Evolutionary conservation across 1,284 basidiomycete genomes (phyloP).

Genomic region (Anthracocystis setariae): DNA sequence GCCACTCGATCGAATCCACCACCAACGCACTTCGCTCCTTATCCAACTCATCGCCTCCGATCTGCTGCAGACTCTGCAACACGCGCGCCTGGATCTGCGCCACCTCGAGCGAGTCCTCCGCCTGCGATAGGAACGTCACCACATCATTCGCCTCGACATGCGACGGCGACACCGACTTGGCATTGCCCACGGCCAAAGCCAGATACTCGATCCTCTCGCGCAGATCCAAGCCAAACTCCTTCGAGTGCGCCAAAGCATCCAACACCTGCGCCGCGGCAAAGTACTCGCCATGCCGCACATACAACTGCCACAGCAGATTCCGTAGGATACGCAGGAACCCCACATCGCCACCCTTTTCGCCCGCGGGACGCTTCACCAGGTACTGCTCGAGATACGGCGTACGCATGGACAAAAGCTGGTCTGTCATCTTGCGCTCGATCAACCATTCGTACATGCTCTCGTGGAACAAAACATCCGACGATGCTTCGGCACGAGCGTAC

Average conservation of each 20-base stretch:
- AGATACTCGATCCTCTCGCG: constrained; percentile 65
- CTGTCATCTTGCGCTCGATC: constrained; percentile 79
- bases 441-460: constrained; percentile 94
- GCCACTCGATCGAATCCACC: constrained; percentile 64
- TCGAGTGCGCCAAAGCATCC: constrained; percentile 84
- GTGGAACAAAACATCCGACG: constrained; percentile 92
- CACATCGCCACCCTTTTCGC: constrained; percentile 62
- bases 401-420: constrained; percentile 77
- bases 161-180: constrained; percentile 72
- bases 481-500: constrained; percentile 74
- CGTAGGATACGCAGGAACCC: constrained; percentile 70
- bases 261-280: constrained; percentile 90
- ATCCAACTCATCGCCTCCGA: constrained; percentile 53
- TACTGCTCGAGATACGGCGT: constrained; percentile 87
- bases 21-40: constrained; percentile 74
- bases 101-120: constrained; percentile 96
- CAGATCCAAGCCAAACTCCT: constrained; percentile 72
- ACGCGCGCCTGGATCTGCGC: constrained; percentile 92
- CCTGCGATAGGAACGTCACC: constrained; percentile 90
- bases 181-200: constrained; percentile 86
- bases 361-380: constrained; percentile 81
- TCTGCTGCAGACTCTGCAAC: constrained; percentile 68
- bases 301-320: constrained; percentile 95
- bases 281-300: constrained; percentile 75
- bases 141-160: constrained; percentile 76